phyloP scores from a whole-genome alignment of 2,329 filamentous ascomycete genomes.

The Allantophomopsis cytisporea region DNA sequence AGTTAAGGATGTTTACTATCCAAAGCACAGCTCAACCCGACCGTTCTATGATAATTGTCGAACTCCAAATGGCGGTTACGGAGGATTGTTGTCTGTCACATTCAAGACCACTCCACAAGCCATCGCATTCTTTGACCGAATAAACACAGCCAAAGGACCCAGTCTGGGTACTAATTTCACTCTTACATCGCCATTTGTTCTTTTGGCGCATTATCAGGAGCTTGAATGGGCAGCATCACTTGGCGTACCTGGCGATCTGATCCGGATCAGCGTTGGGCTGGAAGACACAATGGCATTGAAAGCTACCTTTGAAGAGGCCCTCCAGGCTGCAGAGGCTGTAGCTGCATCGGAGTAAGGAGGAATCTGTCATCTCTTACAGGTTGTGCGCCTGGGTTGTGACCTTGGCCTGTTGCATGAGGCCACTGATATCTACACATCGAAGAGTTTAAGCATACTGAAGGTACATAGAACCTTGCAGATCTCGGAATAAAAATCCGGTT shows the following conservation, averaged over 20 bases:
- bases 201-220: conserved; percentile 85
- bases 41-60: conserved; percentile 68
- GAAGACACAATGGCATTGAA: conserved; percentile 62
- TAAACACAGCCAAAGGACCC: conserved; percentile 85
- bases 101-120: conserved; percentile 62
- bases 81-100: conserved; percentile 74
- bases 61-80: conserved; percentile 67
- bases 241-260: conserved; percentile 67
- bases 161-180: conserved; percentile 97
- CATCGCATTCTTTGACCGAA: conserved; percentile 68
- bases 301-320: conserved; percentile 50
- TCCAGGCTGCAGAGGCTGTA: conserved; percentile 36
- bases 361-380: too few species aligned
- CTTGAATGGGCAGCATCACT: conserved; percentile 78
- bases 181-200: conserved; percentile 76
- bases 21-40: conserved; percentile 60
- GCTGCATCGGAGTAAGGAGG: too few species aligned
- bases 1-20: conserved; percentile 78
- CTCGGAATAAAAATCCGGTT: too few species aligned
- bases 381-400: too few species aligned
- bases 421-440: too few species aligned
- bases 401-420: too few species aligned
- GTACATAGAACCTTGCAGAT: too few species aligned
- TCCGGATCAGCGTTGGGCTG: conserved; percentile 80
- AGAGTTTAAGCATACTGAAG: too few species aligned